These are phyloP conservation scores for Trichosporon inkin DNA, from an alignment of 1,284 basidiomycete species.

Conservation along the genomic window DNA sequence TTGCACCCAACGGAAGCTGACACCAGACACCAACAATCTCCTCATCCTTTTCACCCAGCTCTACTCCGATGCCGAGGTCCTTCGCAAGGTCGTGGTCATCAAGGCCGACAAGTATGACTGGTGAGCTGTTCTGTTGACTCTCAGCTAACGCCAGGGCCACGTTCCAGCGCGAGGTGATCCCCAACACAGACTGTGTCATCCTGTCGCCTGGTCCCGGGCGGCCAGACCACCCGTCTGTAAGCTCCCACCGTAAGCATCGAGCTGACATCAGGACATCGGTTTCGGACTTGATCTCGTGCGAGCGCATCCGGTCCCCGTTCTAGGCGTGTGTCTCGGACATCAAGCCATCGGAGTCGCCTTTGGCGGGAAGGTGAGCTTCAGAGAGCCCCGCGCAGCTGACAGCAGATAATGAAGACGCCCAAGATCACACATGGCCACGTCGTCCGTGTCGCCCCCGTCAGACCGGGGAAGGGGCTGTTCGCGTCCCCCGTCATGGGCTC, in stretches of 20 bases:
- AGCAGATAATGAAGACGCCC: conserved; percentile 48
- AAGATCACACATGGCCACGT: conserved; percentile 68
- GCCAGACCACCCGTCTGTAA: conserved; percentile 42
- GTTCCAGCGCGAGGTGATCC: conserved; percentile 40
- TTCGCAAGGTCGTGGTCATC: conserved; percentile 48
- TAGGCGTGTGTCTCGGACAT: conserved; percentile 77
- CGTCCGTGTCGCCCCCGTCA: conserved; percentile 55
- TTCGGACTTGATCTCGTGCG: conserved; percentile 46
- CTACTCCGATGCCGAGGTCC: conserved; percentile 44
- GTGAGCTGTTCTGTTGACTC: conserved; percentile 24
- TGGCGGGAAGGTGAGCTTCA: conserved; percentile 57
- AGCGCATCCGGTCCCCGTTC: conserved; percentile 41
- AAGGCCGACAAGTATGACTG: conserved; percentile 49
- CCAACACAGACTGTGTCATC: conserved; percentile 49
- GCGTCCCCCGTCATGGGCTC: conserved; percentile 29
- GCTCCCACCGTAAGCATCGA: neutral
- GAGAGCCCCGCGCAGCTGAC: neutral
- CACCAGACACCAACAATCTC: conserved; percentile 50
- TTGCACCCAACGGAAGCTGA: neutral
- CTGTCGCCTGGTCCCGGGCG: conserved; percentile 51
- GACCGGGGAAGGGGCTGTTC: conserved; percentile 34
- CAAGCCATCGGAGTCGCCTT: conserved; percentile 80
- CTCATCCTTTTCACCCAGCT: conserved; percentile 48
- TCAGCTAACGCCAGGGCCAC: conserved; percentile 34
- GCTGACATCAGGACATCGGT: conserved; percentile 44